A percentile compares a stretch with the other conserved stretches of the same genome.
Conservation (phyloP, 2,329 filamentous ascomycete genomes). For the Albifimbria verrucaria region DNA sequence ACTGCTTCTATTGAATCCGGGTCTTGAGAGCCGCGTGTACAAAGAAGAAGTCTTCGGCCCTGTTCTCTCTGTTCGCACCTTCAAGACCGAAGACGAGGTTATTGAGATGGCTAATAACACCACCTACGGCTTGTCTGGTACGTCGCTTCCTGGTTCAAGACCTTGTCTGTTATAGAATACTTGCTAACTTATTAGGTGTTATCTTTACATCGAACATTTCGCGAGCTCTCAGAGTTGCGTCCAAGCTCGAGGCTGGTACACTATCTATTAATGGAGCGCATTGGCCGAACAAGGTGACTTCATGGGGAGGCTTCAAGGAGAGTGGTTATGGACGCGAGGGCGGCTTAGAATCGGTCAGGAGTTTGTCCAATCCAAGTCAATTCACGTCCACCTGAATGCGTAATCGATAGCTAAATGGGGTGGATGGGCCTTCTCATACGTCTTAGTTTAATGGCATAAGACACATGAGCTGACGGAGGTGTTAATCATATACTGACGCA, state of each 20-base stretch:
- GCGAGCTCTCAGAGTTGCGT: slow-evolving; percentile 47
- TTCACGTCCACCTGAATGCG: too few species aligned
- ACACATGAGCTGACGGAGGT: too few species aligned
- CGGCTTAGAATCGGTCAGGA: slow-evolving; percentile 5
- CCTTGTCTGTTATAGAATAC: slow-evolving; percentile 52
- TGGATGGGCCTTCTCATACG: too few species aligned
- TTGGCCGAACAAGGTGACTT: slow-evolving; percentile 5
- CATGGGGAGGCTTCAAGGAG: slow-evolving; percentile 11
- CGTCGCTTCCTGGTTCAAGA: slow-evolving; percentile 26
- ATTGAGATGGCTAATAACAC: slow-evolving; percentile 7
- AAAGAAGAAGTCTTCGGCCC: slow-evolving; percentile 14
- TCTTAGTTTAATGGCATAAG: too few species aligned
- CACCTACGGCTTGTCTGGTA: slow-evolving; percentile 9
- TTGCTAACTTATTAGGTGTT: slow-evolving; percentile 50
- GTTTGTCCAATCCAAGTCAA: too few species aligned
- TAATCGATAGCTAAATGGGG: too few species aligned
- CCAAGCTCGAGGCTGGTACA: slow-evolving; percentile 49
- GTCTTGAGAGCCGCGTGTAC: neutral
- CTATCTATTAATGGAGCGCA: slow-evolving; percentile 50
- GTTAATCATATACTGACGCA: too few species aligned
- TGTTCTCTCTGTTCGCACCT: neutral
- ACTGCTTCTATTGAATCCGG: neutral
- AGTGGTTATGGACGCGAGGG: slow-evolving; percentile 10
- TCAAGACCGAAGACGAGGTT: slow-evolving; percentile 10
- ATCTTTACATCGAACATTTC: slow-evolving; percentile 52